Evolutionary conservation across 768 basidiomycete species (phyloP).

Genomic region (Mycena albidolilacea): DNA sequence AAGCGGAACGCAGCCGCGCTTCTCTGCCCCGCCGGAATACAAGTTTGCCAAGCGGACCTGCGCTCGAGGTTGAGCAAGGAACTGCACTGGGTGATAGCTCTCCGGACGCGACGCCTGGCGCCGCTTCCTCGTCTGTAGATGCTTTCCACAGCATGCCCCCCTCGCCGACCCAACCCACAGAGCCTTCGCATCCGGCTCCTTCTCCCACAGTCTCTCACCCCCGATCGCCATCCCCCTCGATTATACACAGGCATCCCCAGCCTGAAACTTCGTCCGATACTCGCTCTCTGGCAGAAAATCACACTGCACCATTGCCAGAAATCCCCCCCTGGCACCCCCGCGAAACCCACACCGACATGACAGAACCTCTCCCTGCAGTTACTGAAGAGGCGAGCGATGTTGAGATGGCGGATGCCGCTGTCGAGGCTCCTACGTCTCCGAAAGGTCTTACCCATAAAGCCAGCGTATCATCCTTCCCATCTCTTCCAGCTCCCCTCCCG

Average conservation of each 20-base stretch:
- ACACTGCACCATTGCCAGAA: conserved; percentile 26
- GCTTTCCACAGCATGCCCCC: conserved; percentile 57
- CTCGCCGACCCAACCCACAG: conserved; percentile 49
- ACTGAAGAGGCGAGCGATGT: conserved; percentile 27
- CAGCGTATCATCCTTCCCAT: conserved; percentile 65
- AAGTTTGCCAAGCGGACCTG: neutral
- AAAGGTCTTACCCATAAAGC: conserved; percentile 54
- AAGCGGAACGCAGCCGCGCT: conserved; percentile 60
- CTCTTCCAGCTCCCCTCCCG: conserved; percentile 78
- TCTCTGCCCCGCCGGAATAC: conserved; percentile 40
- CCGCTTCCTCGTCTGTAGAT: conserved; percentile 49
- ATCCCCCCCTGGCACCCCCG: conserved; percentile 32
- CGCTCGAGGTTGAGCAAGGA: conserved; percentile 15
- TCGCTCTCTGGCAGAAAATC: conserved; percentile 3
- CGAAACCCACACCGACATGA: conserved; percentile 16
- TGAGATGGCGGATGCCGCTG: conserved; percentile 38
- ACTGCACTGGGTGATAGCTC: conserved; percentile 26
- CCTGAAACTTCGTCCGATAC: neutral
- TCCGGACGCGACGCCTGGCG: conserved; percentile 26
- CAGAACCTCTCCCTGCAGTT: conserved; percentile 22
- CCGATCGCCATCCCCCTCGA: conserved; percentile 10
- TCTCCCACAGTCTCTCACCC: conserved; percentile 14
- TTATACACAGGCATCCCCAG: neutral
- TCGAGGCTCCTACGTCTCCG: conserved; percentile 30
- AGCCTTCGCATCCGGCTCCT: conserved; percentile 13